Percentiles rank a stretch among this genome's conserved stretches.
These are phyloP conservation scores for Elaeagnus macrophylla DNA, from an alignment of 306 rosid species.

Conservation along the genomic window DNA sequence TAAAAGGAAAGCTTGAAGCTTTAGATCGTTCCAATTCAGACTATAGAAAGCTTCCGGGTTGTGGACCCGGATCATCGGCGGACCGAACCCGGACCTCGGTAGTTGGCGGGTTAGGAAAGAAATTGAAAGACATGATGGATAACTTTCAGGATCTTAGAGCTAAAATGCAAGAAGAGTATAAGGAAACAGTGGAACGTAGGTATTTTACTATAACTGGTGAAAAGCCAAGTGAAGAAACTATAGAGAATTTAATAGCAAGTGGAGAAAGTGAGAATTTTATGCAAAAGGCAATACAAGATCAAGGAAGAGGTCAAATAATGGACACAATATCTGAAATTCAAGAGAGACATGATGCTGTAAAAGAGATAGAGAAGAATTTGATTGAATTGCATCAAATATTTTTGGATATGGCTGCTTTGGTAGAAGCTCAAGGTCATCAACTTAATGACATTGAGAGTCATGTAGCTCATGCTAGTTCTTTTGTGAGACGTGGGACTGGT, in stretches of 20 bases:
- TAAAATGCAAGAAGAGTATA: slow-evolving; percentile 65
- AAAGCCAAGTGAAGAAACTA: slow-evolving; percentile 76
- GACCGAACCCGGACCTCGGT: slow-evolving; percentile 87
- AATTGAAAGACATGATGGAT: slow-evolving; percentile 72
- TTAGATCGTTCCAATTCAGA: slow-evolving; percentile 64
- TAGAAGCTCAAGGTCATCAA: slow-evolving; percentile 86
- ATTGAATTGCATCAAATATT: slow-evolving; percentile 82
- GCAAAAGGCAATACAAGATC: slow-evolving; percentile 90
- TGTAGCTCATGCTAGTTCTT: slow-evolving; percentile 83
- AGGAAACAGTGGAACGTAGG: slow-evolving; percentile 87
- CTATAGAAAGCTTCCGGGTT: slow-evolving; percentile 61
- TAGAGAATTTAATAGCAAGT: slow-evolving; percentile 77
- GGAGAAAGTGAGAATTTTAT: slow-evolving; percentile 87
- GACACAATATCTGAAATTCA: slow-evolving; percentile 93
- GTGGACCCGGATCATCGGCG: slow-evolving; percentile 88
- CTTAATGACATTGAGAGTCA: slow-evolving; percentile 83
- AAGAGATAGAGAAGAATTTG: slow-evolving; percentile 92
- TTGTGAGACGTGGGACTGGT: slow-evolving; percentile 71
- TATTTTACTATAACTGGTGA: slow-evolving; percentile 88
- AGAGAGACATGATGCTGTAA: slow-evolving; percentile 90
- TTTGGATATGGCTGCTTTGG: slow-evolving; percentile 93
- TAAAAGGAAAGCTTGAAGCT: slow-evolving; percentile 74
- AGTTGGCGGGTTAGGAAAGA: slow-evolving; percentile 79
- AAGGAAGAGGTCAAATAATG: slow-evolving; percentile 91
- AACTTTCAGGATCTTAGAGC: slow-evolving; percentile 70